Evolutionary conservation across 2,329 filamentous ascomycete genomes (phyloP).

Genomic region (Stachybotrys echinatus): DNA sequence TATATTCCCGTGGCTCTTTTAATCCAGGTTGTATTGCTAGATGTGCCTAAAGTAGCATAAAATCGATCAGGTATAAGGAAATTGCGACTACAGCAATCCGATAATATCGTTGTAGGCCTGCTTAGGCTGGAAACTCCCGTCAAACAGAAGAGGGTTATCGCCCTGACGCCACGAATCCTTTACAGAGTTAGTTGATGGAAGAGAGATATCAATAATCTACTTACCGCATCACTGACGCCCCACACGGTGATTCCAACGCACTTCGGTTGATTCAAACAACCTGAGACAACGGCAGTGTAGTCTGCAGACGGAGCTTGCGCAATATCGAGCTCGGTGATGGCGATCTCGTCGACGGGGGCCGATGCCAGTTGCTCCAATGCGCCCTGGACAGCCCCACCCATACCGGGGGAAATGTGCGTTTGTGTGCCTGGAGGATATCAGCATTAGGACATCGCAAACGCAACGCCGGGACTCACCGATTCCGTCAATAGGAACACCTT

Average conservation of each 20-base stretch:
- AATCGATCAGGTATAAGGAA: too few species aligned
- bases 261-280: conserved; percentile 50
- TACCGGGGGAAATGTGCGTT: conserved; percentile 36
- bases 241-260: conserved; percentile 63
- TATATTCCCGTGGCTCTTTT: too few species aligned
- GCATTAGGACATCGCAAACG: not conserved
- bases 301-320: conserved; percentile 47
- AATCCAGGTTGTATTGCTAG: too few species aligned
- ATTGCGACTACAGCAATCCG: not conserved
- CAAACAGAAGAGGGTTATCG: conserved; percentile 46
- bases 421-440: conserved; percentile 35
- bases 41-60: too few species aligned
- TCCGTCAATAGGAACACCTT: conserved; percentile 27
- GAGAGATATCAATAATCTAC: not conserved
- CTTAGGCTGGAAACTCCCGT: conserved; percentile 29
- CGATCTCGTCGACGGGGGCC: conserved; percentile 45
- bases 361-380: conserved; percentile 47
- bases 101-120: not conserved
- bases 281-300: conserved; percentile 51
- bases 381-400: conserved; percentile 32
- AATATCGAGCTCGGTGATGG: conserved; percentile 64
- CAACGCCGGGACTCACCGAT: conserved; percentile 31
- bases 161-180: conserved; percentile 34
- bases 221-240: conserved; percentile 37
- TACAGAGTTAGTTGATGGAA: conserved; percentile 26